Conservation (phyloP, 2,329 filamentous ascomycete genomes). For the Leptographium lundbergii region DNA sequence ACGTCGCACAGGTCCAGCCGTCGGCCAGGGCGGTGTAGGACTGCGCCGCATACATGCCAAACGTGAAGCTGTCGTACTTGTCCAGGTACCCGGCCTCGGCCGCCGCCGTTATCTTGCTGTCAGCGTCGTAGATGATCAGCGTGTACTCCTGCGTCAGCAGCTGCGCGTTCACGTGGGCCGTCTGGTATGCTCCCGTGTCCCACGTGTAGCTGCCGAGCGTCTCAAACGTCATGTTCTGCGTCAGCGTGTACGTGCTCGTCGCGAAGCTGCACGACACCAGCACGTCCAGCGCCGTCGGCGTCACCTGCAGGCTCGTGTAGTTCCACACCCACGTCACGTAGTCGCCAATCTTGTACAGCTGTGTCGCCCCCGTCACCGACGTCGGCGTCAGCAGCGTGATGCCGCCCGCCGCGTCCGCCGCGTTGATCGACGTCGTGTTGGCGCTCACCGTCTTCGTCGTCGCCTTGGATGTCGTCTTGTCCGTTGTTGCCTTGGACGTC, state of each 20-base stretch:
- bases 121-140: slow-evolving; percentile 48
- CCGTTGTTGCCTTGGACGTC: slow-evolving; percentile 14
- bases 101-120: slow-evolving; percentile 33
- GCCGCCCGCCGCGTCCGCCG: slow-evolving; percentile 33
- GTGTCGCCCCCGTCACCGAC: slow-evolving; percentile 27
- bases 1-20: slow-evolving; percentile 43
- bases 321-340: slow-evolving; percentile 51
- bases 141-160: slow-evolving; percentile 45
- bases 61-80: slow-evolving; percentile 32
- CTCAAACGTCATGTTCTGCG: slow-evolving; percentile 48
- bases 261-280: slow-evolving; percentile 42
- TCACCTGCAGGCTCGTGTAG: slow-evolving; percentile 47
- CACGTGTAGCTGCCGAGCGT: slow-evolving; percentile 40
- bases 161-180: slow-evolving; percentile 29
- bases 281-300: slow-evolving; percentile 48
- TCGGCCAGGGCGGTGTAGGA: slow-evolving; percentile 37
- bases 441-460: slow-evolving; percentile 15
- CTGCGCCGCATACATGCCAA: slow-evolving; percentile 44
- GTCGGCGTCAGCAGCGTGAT: slow-evolving; percentile 41
- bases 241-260: slow-evolving; percentile 45
- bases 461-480: slow-evolving; percentile 8
- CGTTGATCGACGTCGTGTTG: slow-evolving; percentile 27
- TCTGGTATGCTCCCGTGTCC: slow-evolving; percentile 41
- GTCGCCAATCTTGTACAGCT: slow-evolving; percentile 49
- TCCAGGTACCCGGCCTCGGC: slow-evolving; percentile 44